phyloP scores from a whole-genome alignment of 306 rosid genomes.

The Quercus variabilis region DNA sequence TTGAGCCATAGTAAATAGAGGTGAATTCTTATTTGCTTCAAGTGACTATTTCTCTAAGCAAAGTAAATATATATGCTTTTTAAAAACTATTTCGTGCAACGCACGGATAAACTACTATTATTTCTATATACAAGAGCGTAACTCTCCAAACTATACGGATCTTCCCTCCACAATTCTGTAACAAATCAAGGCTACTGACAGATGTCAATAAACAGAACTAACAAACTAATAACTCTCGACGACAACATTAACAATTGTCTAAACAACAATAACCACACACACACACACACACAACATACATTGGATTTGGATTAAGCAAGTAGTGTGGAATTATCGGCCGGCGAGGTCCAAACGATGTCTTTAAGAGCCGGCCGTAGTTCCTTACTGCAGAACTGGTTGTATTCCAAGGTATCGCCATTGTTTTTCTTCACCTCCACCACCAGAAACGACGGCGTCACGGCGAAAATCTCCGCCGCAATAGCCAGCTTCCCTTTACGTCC shows the following conservation, averaged over 20 bases:
- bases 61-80: no score
- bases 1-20: no score
- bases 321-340: conserved; percentile 33
- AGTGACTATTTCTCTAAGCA: no score
- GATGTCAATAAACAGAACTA: no score
- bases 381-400: conserved; percentile 84
- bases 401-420: conserved; percentile 82
- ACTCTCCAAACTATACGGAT: no score
- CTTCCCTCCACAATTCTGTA: no score
- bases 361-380: conserved; percentile 93
- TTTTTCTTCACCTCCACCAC: conserved; percentile 95
- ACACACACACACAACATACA: background rate
- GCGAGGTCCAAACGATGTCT: conserved; percentile 73
- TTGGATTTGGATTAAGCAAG: conserved; percentile 18
- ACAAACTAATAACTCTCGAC: no score
- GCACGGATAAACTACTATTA: no score
- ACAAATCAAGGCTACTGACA: no score
- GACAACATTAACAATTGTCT: background rate
- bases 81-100: no score
- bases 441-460: conserved; percentile 70
- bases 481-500: conserved; percentile 84
- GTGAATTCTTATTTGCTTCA: no score
- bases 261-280: background rate
- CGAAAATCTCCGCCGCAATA: conserved; percentile 76
- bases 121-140: no score